A percentile compares a stretch with the other conserved stretches of the same genome.
These are phyloP conservation scores for Populus euphratica DNA, from an alignment of 345 rosid genomes.

Conservation along the genomic window DNA sequence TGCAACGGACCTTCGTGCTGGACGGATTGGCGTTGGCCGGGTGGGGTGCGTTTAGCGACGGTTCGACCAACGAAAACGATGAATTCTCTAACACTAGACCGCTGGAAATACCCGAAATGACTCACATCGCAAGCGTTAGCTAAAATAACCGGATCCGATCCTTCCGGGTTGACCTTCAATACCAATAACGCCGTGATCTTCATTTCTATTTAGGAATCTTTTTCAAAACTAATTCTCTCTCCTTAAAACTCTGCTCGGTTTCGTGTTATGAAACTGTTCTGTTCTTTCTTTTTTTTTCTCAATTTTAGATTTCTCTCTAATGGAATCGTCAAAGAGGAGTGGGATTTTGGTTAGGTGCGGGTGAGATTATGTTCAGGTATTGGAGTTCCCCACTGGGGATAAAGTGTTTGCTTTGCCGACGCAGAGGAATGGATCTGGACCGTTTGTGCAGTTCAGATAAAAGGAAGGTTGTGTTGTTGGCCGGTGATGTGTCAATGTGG, in stretches of 20 bases:
- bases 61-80: constrained; percentile 82
- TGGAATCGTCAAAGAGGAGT: background rate
- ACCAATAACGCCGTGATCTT: constrained; percentile 91
- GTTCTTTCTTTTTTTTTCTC: background rate
- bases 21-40: constrained; percentile 86
- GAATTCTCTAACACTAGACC: constrained; percentile 82
- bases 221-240: constrained; percentile 2
- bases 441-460: background rate
- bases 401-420: background rate
- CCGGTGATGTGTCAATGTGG: too few relatives aligned
- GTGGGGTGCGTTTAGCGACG: constrained; percentile 84
- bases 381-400: background rate
- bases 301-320: background rate
- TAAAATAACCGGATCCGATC: constrained; percentile 64
- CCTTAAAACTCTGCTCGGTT: background rate
- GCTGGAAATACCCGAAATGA: constrained; percentile 87
- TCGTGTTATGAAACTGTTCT: background rate
- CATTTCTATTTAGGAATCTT: constrained; percentile 33
- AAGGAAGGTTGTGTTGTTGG: too few relatives aligned
- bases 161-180: constrained; percentile 60
- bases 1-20: constrained; percentile 70
- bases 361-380: background rate
- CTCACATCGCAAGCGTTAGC: constrained; percentile 72
- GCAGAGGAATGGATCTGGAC: background rate
- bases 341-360: background rate